These are phyloP conservation scores for Populus tomentosa DNA, from an alignment of 441 rosid genomes.

Conservation along the genomic window DNA sequence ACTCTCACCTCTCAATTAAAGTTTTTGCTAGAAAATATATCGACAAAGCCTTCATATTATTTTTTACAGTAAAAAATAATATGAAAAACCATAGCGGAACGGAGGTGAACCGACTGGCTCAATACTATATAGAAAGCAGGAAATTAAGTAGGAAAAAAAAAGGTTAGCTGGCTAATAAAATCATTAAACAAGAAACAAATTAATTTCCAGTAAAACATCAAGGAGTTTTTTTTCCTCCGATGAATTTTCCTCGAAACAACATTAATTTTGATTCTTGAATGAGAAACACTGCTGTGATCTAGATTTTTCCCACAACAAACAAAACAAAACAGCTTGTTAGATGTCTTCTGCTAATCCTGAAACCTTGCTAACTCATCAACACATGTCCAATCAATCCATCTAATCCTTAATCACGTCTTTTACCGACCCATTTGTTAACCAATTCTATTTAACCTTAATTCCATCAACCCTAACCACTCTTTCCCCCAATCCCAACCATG, in stretches of 20 bases:
- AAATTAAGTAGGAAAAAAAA: background rate
- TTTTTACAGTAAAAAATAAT: too few species aligned
- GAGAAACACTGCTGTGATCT: background rate
- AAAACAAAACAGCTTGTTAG: background rate
- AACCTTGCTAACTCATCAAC: too few species aligned
- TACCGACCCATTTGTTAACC: background rate
- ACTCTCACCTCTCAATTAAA: background rate
- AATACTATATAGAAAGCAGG: background rate
- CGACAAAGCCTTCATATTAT: too few species aligned
- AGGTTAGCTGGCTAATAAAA: too few species aligned
- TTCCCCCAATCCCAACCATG: slow-evolving; percentile 32
- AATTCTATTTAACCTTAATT: background rate
- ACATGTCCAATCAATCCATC: too few species aligned
- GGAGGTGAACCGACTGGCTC: too few species aligned
- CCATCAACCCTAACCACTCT: background rate
- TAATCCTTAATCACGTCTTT: too few species aligned
- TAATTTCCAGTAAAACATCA: background rate
- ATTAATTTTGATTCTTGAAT: too few species aligned
- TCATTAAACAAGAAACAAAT: background rate
- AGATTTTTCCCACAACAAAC: background rate
- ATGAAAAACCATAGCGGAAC: too few species aligned
- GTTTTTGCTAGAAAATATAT: too few species aligned
- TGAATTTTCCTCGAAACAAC: too few species aligned
- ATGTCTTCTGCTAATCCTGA: too few species aligned
- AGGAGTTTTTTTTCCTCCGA: background rate